phyloP scores from a whole-genome alignment of 2,329 filamentous ascomycete genomes.

The Colletotrichum tropicicola region DNA sequence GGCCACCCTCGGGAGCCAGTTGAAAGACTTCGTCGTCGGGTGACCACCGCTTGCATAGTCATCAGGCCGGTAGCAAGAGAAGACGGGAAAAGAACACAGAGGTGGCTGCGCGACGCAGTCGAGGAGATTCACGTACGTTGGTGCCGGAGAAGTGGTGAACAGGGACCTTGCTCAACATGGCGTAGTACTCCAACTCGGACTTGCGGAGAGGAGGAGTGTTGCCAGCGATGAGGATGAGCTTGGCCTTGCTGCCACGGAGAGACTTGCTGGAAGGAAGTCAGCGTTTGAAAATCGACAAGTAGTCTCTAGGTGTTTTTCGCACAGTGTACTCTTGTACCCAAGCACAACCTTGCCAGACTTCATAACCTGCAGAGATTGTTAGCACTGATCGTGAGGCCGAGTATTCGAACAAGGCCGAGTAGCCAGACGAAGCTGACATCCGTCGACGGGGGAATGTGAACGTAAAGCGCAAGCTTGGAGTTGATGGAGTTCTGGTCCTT shows the following conservation, averaged over 20 bases:
- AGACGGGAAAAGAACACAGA: slow-evolving; percentile 36
- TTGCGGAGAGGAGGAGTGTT: slow-evolving; percentile 99
- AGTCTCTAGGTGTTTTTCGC: too few species aligned
- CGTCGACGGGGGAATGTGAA: neutral
- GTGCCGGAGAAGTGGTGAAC: slow-evolving; percentile 99
- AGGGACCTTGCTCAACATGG: slow-evolving; percentile 90
- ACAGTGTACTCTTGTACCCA: slow-evolving; percentile 81
- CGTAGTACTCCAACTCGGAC: slow-evolving; percentile 96
- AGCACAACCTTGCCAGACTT: slow-evolving; percentile 83
- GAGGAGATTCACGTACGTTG: slow-evolving; percentile 80
- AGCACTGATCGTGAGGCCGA: too few species aligned
- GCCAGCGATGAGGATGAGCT: slow-evolving; percentile 92
- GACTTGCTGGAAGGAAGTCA: too few species aligned
- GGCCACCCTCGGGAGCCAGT: neutral
- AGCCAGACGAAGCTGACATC: too few species aligned
- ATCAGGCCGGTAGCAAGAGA: slow-evolving; percentile 34
- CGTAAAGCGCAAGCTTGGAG: slow-evolving; percentile 59
- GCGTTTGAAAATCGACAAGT: too few species aligned
- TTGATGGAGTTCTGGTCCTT: slow-evolving; percentile 81
- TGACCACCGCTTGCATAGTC: neutral
- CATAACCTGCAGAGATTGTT: slow-evolving; percentile 54
- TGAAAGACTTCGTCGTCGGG: neutral
- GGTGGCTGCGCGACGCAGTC: neutral
- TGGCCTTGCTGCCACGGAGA: slow-evolving; percentile 56
- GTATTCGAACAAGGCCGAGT: too few species aligned